Percentiles rank a stretch among this genome's conserved stretches.
phyloP scores from a whole-genome alignment of 768 basidiomycete genomes.

The Russula compacta region DNA sequence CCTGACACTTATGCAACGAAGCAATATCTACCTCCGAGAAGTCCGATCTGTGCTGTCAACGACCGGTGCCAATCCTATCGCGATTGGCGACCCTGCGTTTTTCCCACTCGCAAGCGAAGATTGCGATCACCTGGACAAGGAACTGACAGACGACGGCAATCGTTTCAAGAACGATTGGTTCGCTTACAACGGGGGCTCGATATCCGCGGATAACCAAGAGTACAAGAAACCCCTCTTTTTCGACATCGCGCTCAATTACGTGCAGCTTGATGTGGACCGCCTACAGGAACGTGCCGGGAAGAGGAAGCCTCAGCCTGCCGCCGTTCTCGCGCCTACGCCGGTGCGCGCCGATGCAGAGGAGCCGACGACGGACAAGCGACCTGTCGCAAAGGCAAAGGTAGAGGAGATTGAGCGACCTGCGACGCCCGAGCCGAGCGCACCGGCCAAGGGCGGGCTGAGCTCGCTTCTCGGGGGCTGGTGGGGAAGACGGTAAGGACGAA shows the following conservation, averaged over 20 bases:
- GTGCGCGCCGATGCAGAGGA: slow-evolving; percentile 22
- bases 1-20: slow-evolving; percentile 61
- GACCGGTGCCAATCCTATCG: slow-evolving; percentile 39
- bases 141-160: slow-evolving; percentile 38
- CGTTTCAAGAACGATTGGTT: slow-evolving; percentile 72
- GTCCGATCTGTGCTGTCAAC: slow-evolving; percentile 44
- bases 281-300: slow-evolving; percentile 66
- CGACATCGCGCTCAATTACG: slow-evolving; percentile 90
- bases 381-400: slow-evolving; percentile 42
- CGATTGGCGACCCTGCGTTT: slow-evolving; percentile 35
- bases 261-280: slow-evolving; percentile 75
- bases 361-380: slow-evolving; percentile 37
- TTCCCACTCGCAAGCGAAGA: slow-evolving; percentile 42
- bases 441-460: slow-evolving; percentile 47
- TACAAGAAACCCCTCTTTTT: slow-evolving; percentile 87
- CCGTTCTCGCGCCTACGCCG: slow-evolving; percentile 21
- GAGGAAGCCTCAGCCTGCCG: slow-evolving; percentile 33
- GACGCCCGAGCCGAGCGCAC: slow-evolving; percentile 40
- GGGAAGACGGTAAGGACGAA: slow-evolving; percentile 35
- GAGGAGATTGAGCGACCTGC: slow-evolving; percentile 42
- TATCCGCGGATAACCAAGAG: slow-evolving; percentile 33
- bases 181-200: slow-evolving; percentile 59
- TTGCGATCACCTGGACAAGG: slow-evolving; percentile 45
- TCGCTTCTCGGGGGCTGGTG: slow-evolving; percentile 78
- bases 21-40: slow-evolving; percentile 66